A percentile compares a stretch with the other conserved stretches of the same genome.
phyloP scores from a whole-genome alignment of 352 stramenopile genomes.

The Aphanomyces euteiches region DNA sequence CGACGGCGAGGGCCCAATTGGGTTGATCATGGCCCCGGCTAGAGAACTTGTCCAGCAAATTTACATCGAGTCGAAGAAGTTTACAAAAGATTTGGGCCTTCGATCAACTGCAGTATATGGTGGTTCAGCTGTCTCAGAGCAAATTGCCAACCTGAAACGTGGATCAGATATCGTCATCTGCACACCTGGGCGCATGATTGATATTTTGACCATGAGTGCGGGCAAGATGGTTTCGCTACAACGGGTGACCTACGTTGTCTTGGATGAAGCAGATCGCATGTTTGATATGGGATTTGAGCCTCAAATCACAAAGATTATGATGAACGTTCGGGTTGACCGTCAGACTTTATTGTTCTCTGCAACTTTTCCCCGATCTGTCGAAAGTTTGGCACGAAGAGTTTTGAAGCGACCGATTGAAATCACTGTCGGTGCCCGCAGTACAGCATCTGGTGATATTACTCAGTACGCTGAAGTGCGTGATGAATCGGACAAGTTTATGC shows the following conservation, averaged over 20 bases:
- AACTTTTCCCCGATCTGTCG: conserved; percentile 94
- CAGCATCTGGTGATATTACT: conserved; percentile 95
- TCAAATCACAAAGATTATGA: conserved; percentile 96
- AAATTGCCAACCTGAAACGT: conserved; percentile 99
- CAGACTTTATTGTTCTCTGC: conserved; percentile 97
- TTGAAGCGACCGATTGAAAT: conserved; percentile 97
- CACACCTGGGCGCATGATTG: conserved; percentile 98
- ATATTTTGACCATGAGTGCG: conserved; percentile 98
- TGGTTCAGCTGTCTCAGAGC: conserved; percentile 91
- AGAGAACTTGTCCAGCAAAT: conserved; percentile 99
- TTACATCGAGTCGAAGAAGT: conserved; percentile 92
- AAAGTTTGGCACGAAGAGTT: conserved; percentile 84
- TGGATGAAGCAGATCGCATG: conserved; percentile 99
- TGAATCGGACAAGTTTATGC: conserved; percentile 98
- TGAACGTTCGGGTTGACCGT: conserved; percentile 88
- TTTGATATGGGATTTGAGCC: conserved; percentile 99
- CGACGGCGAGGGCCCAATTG: conserved; percentile 97
- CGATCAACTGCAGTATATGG: conserved; percentile 95
- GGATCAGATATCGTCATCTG: conserved; percentile 97
- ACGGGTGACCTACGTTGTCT: conserved; percentile 97
- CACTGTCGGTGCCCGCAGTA: conserved; percentile 92
- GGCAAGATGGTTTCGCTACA: conserved; percentile 94
- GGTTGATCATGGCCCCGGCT: conserved; percentile 96
- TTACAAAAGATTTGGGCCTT: conserved; percentile 90
- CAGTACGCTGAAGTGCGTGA: conserved; percentile 99